Evolutionary conservation across 306 rosid genomes (phyloP), one percentile per base, ranked within the genome.

Genomic region (Dicorynia guianensis): DNA sequence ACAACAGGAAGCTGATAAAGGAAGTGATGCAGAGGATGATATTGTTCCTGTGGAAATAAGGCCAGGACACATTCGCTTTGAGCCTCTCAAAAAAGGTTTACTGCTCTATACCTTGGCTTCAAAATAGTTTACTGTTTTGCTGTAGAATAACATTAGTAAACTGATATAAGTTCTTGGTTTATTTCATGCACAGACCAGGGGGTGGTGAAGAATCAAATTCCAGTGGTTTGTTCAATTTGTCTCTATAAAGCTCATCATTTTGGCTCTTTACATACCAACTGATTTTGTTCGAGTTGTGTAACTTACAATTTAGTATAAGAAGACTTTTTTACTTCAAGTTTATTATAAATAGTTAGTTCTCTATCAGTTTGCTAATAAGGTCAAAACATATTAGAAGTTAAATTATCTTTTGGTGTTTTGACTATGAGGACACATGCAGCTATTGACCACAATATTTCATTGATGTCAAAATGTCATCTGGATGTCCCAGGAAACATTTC

Each of bases 21-120:
- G 84, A 69, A 83, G 80, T 69, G 90, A 84, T 42, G 84, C 74
- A 74, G 92, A 90, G 25, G 92, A 82, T 13, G 89, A 90, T 46
- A 35, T 82, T 79, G 86, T 92, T 78, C 98, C 96, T 53, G 89
- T 96, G 44, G 93, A 89, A 73, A 82, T 88, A 77, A 90, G 87
- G 85, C 99, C 99, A 47, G 99, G 99, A 48, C 96, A 96, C 79
- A 96, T 96, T 80, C 97, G 98, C 67, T 96, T 92, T 73, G 86
- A 88, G 86, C 76, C 90, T 70, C 77, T 71, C 44, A 61, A 83
- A 63, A 85, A 89, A 86, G 96, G 99, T 95, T 36, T 62, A 34
- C 39, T 57, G 71, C 73, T 33, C 52, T 52, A 46, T 76, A 39
- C 33, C 48, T 25, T 63, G 47, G 17, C 72, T 67, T 17, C 13